phyloP scores from a whole-genome alignment of 2,329 filamentous ascomycete species.

The Calonectria ilicicola region DNA sequence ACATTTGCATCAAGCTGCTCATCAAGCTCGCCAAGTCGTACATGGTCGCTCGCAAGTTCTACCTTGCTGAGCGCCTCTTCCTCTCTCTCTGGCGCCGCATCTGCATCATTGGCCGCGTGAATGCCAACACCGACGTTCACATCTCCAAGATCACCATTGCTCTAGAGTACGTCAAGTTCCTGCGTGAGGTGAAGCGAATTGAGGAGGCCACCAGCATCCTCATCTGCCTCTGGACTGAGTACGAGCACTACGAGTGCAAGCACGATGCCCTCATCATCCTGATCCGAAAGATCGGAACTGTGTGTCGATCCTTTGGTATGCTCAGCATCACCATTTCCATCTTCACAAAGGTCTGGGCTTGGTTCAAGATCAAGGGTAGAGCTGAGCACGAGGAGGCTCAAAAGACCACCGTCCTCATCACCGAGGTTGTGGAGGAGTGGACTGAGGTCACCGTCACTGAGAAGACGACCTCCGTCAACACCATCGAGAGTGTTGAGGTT shows the following conservation, averaged over 20 bases:
- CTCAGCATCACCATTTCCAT: constrained; percentile 48
- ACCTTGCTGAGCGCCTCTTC: constrained; percentile 53
- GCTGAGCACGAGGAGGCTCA: constrained; percentile 48
- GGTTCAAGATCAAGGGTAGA: constrained; percentile 51
- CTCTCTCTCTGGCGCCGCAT: constrained; percentile 54
- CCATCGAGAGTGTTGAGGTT: constrained; percentile 47
- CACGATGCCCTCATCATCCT: constrained; percentile 48
- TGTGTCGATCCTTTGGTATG: constrained; percentile 50
- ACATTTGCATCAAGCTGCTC: constrained; percentile 49
- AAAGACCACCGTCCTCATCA: constrained; percentile 50
- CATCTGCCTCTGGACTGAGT: constrained; percentile 55
- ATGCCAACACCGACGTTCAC: constrained; percentile 48
- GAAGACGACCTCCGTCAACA: constrained; percentile 48
- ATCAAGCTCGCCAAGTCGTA: constrained; percentile 51
- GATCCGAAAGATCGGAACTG: constrained; percentile 49
- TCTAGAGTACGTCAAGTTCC: constrained; percentile 51
- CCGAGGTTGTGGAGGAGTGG: constrained; percentile 54
- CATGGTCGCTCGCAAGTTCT: constrained; percentile 45
- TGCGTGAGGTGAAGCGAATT: constrained; percentile 45
- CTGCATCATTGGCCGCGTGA: constrained; percentile 46
- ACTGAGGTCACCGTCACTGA: constrained; percentile 47
- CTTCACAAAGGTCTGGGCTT: constrained; percentile 52
- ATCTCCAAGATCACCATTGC: constrained; percentile 53
- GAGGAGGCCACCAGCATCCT: constrained; percentile 54
- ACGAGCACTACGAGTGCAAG: constrained; percentile 50